These are phyloP conservation scores for Volutella citrinella DNA, from an alignment of 2,329 filamentous ascomycete genomes.

Conservation along the genomic window DNA sequence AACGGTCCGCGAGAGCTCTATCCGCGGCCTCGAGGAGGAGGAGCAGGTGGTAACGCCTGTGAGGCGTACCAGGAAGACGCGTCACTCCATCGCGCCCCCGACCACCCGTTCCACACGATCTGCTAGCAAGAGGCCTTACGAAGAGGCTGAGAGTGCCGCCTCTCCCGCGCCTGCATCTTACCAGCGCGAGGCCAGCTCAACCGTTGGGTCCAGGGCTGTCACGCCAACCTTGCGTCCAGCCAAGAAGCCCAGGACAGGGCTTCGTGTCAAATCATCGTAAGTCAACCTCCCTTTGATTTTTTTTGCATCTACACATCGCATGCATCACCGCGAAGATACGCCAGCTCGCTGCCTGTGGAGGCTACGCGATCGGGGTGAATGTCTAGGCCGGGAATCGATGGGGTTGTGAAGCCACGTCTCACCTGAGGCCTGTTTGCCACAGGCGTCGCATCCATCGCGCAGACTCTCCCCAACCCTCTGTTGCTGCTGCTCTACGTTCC, in stretches of 20 bases:
- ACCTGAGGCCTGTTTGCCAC: constrained; percentile 8
- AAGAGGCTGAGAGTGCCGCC: constrained; percentile 51
- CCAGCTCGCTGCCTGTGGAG: no score
- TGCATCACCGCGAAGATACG: no score
- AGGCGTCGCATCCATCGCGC: constrained; percentile 1
- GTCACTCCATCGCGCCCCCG: constrained; percentile 32
- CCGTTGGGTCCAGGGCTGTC: constrained; percentile 55
- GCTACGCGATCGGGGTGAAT: no score
- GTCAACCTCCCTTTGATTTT: constrained; percentile 31
- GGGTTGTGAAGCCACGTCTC: constrained; percentile 13
- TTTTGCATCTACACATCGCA: not conserved
- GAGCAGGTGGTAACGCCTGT: constrained; percentile 29
- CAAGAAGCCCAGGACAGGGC: constrained; percentile 60
- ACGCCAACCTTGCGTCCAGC: constrained; percentile 56
- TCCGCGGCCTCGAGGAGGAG: constrained; percentile 30
- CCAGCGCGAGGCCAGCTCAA: constrained; percentile 43
- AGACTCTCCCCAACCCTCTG: no score
- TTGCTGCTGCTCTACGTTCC: no score
- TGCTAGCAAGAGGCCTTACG: constrained; percentile 51
- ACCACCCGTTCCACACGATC: constrained; percentile 46
- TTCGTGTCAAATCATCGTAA: constrained; percentile 69
- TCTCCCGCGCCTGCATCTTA: constrained; percentile 53
- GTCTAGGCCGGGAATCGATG: constrained; percentile 4
- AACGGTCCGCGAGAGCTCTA: constrained; percentile 35
- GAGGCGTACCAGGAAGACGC: constrained; percentile 33